Percentiles rank a stretch among this genome's conserved stretches.
Conservation (phyloP, 2,329 filamentous ascomycete genomes). For the Bipolaris oryzae region DNA sequence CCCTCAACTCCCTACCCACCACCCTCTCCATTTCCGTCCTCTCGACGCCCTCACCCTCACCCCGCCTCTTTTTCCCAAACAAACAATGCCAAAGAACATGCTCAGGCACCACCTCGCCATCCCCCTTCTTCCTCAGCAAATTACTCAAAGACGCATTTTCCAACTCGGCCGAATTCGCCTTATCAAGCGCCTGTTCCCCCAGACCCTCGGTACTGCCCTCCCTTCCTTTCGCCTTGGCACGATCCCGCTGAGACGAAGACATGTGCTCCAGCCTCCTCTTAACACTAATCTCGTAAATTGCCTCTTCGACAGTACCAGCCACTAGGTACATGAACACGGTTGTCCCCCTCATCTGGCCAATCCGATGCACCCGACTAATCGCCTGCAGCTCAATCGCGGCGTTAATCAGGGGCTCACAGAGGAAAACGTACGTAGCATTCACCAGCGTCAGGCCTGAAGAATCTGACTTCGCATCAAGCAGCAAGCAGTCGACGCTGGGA, state of each 20-base stretch:
- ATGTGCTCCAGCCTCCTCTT: conserved; percentile 80
- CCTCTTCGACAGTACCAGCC: conserved; percentile 88
- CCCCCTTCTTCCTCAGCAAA: conserved; percentile 72
- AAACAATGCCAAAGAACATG: conserved; percentile 88
- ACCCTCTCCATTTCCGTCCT: conserved; percentile 51
- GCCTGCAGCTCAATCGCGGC: conserved; percentile 93
- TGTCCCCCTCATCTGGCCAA: conserved; percentile 85
- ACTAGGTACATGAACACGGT: conserved; percentile 96
- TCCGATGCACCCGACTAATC: conserved; percentile 92
- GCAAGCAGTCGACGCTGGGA: conserved; percentile 75
- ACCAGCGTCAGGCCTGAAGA: conserved; percentile 89
- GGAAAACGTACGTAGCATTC: conserved; percentile 90
- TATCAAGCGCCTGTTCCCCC: conserved; percentile 70
- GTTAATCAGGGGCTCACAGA: conserved; percentile 93
- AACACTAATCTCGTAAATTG: conserved; percentile 87
- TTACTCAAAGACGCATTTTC: conserved; percentile 73
- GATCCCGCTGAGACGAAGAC: conserved; percentile 42
- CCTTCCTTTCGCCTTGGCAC: too few species aligned
- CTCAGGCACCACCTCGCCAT: conserved; percentile 79
- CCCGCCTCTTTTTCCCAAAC: conserved; percentile 63
- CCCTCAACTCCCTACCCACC: conserved; percentile 58
- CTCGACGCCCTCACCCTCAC: conserved; percentile 38
- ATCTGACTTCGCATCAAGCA: conserved; percentile 87
- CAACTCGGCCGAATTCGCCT: conserved; percentile 82
- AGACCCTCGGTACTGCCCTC: conserved; percentile 5